Evolutionary conservation across 2,329 filamentous ascomycete species (phyloP).

Genomic region (Phyllosticta paracitricarpa): DNA sequence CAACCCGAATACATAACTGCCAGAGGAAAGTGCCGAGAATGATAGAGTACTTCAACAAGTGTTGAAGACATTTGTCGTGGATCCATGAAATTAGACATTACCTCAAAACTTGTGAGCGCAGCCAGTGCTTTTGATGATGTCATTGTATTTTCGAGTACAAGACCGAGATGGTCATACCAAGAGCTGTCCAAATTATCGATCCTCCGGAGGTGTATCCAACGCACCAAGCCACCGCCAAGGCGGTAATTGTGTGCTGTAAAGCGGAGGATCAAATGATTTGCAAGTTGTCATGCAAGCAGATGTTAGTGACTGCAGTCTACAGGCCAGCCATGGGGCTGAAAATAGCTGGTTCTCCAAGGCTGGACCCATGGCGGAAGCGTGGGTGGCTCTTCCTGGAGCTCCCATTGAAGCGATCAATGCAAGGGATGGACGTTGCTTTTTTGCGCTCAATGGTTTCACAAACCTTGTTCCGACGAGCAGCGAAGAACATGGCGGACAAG

Average conservation of each 20-base stretch:
- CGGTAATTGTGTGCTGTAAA: not conserved
- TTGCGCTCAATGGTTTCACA: too few relatives aligned
- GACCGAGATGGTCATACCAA: not conserved
- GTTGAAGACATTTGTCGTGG: not conserved
- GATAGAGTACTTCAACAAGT: not conserved
- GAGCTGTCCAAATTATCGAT: not conserved
- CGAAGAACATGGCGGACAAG: not conserved
- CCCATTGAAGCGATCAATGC: not conserved
- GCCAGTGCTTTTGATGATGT: not conserved
- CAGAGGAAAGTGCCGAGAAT: not conserved
- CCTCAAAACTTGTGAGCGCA: not conserved
- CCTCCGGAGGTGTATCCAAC: not conserved
- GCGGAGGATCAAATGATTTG: not conserved
- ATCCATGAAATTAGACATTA: not conserved
- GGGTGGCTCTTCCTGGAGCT: not conserved
- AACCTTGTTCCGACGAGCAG: not conserved
- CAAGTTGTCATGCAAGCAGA: not conserved
- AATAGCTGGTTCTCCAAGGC: not conserved
- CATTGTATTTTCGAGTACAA: not conserved
- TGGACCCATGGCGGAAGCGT: not conserved
- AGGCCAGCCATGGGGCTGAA: not conserved
- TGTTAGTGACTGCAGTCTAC: not conserved
- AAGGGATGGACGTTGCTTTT: not conserved
- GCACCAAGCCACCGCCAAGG: not conserved
- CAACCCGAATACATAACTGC: not conserved